Percentiles rank a stretch among this genome's conserved stretches.
Evolutionary conservation across 768 basidiomycete genomes (phyloP).

Genomic region (Naganishia kalamii): DNA sequence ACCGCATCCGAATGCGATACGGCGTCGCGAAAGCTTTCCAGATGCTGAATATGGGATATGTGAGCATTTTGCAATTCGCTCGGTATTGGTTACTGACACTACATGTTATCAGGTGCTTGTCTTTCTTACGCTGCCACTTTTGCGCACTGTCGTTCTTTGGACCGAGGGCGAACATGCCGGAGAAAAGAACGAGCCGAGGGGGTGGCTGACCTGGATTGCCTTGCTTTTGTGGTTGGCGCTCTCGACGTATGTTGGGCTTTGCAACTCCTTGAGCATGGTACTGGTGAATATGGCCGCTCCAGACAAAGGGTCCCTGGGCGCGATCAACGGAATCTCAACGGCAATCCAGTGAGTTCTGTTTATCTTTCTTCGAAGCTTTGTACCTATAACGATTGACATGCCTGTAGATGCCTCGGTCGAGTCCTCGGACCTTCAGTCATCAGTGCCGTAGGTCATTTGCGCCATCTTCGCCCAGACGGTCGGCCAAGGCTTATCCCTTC

Average conservation of each 20-base stretch:
- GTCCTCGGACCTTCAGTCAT: slow-evolving; percentile 43
- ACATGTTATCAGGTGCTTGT: slow-evolving; percentile 26
- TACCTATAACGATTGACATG: background rate
- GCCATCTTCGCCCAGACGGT: background rate
- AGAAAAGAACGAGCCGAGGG: slow-evolving; percentile 25
- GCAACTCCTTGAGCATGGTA: slow-evolving; percentile 38
- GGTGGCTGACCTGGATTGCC: slow-evolving; percentile 33
- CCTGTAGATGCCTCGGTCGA: slow-evolving; percentile 34
- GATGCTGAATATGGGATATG: slow-evolving; percentile 37
- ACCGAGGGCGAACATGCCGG: slow-evolving; percentile 32
- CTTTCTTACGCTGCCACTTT: slow-evolving; percentile 34
- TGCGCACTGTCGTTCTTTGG: slow-evolving; percentile 32
- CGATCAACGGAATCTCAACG: slow-evolving; percentile 43
- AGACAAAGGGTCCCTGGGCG: slow-evolving; percentile 39
- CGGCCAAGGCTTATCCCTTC: background rate
- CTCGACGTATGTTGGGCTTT: slow-evolving; percentile 37
- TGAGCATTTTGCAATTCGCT: background rate
- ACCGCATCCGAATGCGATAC: slow-evolving; percentile 32
- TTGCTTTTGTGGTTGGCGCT: slow-evolving; percentile 35
- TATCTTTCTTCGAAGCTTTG: background rate
- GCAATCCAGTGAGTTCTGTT: slow-evolving; percentile 32
- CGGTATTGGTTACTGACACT: background rate
- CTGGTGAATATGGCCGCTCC: slow-evolving; percentile 40
- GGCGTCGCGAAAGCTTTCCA: slow-evolving; percentile 38
- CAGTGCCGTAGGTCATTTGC: slow-evolving; percentile 33